These are phyloP conservation scores for Rutstroemia sp. DNA, from an alignment of 2,329 filamentous ascomycete genomes.

Conservation along the genomic window DNA sequence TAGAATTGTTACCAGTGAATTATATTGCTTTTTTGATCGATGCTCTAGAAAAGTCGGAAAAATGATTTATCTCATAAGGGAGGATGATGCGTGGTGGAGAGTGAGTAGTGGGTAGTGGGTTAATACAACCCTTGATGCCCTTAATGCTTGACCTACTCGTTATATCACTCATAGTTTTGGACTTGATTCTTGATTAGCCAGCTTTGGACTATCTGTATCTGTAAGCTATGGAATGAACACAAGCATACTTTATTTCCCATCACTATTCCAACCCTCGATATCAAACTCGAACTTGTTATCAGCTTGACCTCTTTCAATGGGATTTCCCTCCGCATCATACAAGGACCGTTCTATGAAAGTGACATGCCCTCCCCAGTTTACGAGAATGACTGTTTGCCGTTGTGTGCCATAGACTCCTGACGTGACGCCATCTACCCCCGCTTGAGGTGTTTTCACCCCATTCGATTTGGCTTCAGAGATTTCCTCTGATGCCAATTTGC, in stretches of 20 bases:
- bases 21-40: no score
- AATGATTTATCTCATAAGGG: no score
- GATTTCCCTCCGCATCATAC: constrained; percentile 50
- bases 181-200: no score
- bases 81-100: no score
- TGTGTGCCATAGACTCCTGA: constrained; percentile 59
- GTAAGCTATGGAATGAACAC: constrained; percentile 17
- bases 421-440: constrained; percentile 38
- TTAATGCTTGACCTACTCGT: no score
- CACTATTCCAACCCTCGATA: constrained; percentile 40
- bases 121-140: no score
- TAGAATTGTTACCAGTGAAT: no score
- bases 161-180: no score
- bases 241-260: constrained; percentile 19
- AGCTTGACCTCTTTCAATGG: constrained; percentile 44
- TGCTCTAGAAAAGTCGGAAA: no score
- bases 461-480: constrained; percentile 30
- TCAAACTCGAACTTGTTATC: constrained; percentile 49
- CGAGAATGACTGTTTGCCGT: constrained; percentile 53
- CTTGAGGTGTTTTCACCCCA: constrained; percentile 31
- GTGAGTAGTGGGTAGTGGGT: no score
- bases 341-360: constrained; percentile 52
- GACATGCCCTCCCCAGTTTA: constrained; percentile 56
- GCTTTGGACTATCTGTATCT: background rate
- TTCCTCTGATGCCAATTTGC: constrained; percentile 15